phyloP scores from a whole-genome alignment of 768 basidiomycete genomes.

The Mycena crocata region DNA sequence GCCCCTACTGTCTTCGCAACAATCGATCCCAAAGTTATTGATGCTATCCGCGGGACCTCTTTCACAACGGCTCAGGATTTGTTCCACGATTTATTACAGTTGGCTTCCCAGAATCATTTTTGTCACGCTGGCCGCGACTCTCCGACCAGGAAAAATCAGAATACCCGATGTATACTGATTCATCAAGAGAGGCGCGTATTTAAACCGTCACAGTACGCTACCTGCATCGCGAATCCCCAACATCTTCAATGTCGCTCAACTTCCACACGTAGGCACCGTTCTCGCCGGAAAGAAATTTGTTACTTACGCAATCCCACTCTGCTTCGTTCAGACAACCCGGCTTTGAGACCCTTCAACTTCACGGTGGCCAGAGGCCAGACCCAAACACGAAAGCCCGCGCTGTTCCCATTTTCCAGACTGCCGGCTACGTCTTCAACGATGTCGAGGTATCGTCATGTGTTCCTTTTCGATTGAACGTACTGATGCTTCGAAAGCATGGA shows the following conservation, averaged over 20 bases:
- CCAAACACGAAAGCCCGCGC: constrained; percentile 59
- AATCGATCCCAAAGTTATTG: too few relatives aligned
- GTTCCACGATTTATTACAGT: too few relatives aligned
- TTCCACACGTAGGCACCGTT: neutral
- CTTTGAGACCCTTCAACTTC: constrained; percentile 67
- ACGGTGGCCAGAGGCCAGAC: constrained; percentile 62
- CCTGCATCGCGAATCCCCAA: neutral
- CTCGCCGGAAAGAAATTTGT: neutral
- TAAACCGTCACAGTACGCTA: neutral
- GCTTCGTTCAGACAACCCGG: constrained; percentile 44
- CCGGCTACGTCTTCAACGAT: constrained; percentile 61
- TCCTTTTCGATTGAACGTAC: constrained; percentile 52
- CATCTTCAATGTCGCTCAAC: constrained; percentile 5
- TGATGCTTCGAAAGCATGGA: constrained; percentile 10
- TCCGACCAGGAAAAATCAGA: neutral
- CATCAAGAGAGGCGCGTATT: neutral
- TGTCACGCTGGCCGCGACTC: too few relatives aligned
- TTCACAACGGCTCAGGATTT: too few relatives aligned
- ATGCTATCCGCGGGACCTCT: too few relatives aligned
- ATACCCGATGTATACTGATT: neutral
- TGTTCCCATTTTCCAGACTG: constrained; percentile 62
- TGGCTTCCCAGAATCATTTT: too few relatives aligned
- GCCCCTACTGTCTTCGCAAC: too few relatives aligned
- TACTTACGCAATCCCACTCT: neutral
- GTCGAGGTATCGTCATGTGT: constrained; percentile 46